Conservation (phyloP, 2,329 filamentous ascomycete species). For the Trichophyton schoenleinii region DNA sequence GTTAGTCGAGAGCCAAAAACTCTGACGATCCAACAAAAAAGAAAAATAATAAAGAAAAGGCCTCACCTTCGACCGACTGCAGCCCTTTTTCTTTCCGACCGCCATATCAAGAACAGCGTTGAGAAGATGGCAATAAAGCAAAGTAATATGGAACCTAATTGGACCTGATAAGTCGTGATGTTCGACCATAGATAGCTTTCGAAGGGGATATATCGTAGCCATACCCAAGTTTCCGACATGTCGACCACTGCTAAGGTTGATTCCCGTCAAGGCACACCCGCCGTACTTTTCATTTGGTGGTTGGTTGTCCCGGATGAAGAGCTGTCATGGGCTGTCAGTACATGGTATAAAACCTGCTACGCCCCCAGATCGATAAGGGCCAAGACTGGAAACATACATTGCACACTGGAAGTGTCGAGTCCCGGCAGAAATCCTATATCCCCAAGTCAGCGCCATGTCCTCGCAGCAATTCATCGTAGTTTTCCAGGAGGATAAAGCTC, state of each 20-base stretch:
- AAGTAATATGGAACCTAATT: slow-evolving; percentile 70
- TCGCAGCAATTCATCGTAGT: neutral
- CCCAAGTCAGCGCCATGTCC: slow-evolving; percentile 4
- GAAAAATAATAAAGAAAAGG: slow-evolving; percentile 30
- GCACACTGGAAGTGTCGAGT: slow-evolving; percentile 71
- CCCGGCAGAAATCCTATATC: slow-evolving; percentile 62
- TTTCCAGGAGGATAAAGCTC: neutral
- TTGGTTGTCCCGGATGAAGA: slow-evolving; percentile 51
- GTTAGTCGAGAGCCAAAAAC: neutral
- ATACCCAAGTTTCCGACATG: slow-evolving; percentile 72
- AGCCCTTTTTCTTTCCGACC: slow-evolving; percentile 79
- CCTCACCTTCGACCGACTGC: slow-evolving; percentile 80
- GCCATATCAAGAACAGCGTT: slow-evolving; percentile 56
- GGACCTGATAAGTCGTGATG: neutral
- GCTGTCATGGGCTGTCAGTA: slow-evolving; percentile 33
- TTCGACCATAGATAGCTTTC: neutral
- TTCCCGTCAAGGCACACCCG: slow-evolving; percentile 65
- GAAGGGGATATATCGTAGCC: slow-evolving; percentile 20
- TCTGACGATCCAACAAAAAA: neutral
- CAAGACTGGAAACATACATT: slow-evolving; percentile 50
- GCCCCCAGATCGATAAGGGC: slow-evolving; percentile 6
- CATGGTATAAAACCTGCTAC: neutral
- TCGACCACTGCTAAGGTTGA: slow-evolving; percentile 52
- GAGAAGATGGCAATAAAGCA: slow-evolving; percentile 62
- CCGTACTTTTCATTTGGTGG: slow-evolving; percentile 48